Conservation (phyloP, 331 rosid genomes). For the Malus hybrid region DNA sequence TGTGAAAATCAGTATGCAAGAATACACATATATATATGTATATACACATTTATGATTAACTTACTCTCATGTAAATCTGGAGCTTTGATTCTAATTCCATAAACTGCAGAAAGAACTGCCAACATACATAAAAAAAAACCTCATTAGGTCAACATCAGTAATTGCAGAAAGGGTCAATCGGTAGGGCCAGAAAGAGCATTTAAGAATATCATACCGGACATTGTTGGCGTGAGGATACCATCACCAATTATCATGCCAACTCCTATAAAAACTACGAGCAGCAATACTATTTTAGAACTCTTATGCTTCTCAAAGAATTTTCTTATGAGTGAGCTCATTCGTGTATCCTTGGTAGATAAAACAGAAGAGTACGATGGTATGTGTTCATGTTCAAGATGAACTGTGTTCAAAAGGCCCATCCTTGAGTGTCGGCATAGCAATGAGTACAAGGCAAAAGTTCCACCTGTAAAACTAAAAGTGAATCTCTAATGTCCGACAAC, state of each 20-base stretch:
- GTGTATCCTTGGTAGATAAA: constrained; percentile 8
- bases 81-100: constrained; percentile 18
- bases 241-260: constrained; percentile 29
- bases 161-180: not conserved
- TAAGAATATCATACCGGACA: constrained; percentile 22
- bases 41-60: not conserved
- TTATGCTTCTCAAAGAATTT: constrained; percentile 17
- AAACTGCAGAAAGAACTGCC: constrained; percentile 34
- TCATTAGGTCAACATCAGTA: not conserved
- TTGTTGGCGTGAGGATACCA: constrained; percentile 34
- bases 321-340: constrained; percentile 13
- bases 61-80: constrained; percentile 27
- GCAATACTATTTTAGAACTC: constrained; percentile 13
- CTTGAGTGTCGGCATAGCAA: constrained; percentile 26
- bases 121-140: not conserved
- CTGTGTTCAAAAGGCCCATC: constrained; percentile 5
- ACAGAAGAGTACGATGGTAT: not conserved
- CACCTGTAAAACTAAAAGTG: constrained; percentile 19
- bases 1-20: not conserved
- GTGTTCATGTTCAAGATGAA: not conserved
- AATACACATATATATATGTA: too few species aligned
- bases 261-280: constrained; percentile 25
- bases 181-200: not conserved
- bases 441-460: constrained; percentile 37
- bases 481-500: not conserved